Evolutionary conservation across 805 yeast genomes (phyloP).

Genomic region (Phaffomyces antillensis): DNA sequence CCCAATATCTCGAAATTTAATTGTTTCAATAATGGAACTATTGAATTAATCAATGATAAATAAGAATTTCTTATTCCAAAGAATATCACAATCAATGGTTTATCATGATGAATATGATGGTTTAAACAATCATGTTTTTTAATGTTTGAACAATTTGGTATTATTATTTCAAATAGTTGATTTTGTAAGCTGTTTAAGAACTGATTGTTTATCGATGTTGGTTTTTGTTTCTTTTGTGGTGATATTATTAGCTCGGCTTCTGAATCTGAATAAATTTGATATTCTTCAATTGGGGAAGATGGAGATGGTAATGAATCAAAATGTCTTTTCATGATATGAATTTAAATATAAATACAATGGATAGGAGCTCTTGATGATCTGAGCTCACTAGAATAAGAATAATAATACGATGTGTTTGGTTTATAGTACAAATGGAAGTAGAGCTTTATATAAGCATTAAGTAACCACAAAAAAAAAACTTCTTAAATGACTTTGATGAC

Average conservation of each 20-base stretch:
- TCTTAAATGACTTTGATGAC: not conserved
- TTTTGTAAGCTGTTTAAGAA: too few relatives aligned
- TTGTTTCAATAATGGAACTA: not conserved
- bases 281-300: conserved; percentile 8
- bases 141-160: too few relatives aligned
- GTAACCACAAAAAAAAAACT: not conserved
- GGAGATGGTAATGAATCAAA: conserved; percentile 13
- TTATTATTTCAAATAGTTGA: too few relatives aligned
- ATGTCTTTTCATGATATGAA: conserved; percentile 10
- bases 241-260: not conserved
- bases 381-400: too few relatives aligned
- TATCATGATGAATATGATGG: conserved; percentile 1
- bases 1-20: conserved; percentile 13
- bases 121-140: not conserved
- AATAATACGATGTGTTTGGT: too few relatives aligned
- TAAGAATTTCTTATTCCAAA: conserved; percentile 18
- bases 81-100: conserved; percentile 17
- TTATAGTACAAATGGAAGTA: too few relatives aligned
- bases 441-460: not conserved
- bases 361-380: too few relatives aligned
- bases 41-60: conserved; percentile 7
- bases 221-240: too few relatives aligned
- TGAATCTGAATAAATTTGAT: not conserved
- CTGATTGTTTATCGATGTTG: too few relatives aligned
- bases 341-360: too few relatives aligned